Percentiles rank a stretch among this genome's conserved stretches.
Conservation (phyloP, 352 stramenopile species). For the Phytopythium mirpurense region DNA sequence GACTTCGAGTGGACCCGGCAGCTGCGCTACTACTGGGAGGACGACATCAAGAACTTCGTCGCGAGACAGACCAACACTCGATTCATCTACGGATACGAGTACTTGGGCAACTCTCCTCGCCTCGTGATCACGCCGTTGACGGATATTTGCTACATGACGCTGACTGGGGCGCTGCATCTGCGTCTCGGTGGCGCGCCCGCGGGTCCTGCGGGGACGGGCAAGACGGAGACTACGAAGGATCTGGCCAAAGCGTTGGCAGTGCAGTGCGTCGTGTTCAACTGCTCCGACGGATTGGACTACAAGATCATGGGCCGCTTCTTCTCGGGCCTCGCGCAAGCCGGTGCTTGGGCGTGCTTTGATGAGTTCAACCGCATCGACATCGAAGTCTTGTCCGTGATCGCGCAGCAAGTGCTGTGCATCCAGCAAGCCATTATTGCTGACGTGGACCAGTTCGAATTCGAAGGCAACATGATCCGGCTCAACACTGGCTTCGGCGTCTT, state of each 20-base stretch:
- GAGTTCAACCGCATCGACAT: conserved; percentile 97
- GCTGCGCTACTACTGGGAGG: conserved; percentile 86
- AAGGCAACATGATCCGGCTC: conserved; percentile 89
- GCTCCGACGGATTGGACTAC: conserved; percentile 93
- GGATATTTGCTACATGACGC: conserved; percentile 92
- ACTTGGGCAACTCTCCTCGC: conserved; percentile 76
- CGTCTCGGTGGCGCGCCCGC: conserved; percentile 90
- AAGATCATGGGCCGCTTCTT: conserved; percentile 97
- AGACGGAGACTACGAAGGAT: conserved; percentile 95
- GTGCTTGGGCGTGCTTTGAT: conserved; percentile 95
- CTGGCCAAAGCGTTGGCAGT: conserved; percentile 92
- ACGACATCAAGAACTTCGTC: conserved; percentile 85
- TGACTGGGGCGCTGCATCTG: conserved; percentile 92
- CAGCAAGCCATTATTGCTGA: conserved; percentile 91
- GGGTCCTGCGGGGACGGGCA: conserved; percentile 91
- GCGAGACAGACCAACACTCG: conserved; percentile 76
- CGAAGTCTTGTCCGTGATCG: conserved; percentile 94
- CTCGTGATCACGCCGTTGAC: conserved; percentile 83
- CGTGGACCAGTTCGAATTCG: conserved; percentile 90
- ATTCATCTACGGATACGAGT: conserved; percentile 86
- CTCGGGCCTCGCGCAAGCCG: conserved; percentile 90
- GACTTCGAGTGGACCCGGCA: conserved; percentile 92
- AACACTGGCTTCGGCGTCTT: conserved; percentile 93
- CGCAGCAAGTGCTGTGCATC: conserved; percentile 94
- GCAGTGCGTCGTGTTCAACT: conserved; percentile 96